Conservation (phyloP, 805 yeast species). For the Yarrowia porcina region DNA sequence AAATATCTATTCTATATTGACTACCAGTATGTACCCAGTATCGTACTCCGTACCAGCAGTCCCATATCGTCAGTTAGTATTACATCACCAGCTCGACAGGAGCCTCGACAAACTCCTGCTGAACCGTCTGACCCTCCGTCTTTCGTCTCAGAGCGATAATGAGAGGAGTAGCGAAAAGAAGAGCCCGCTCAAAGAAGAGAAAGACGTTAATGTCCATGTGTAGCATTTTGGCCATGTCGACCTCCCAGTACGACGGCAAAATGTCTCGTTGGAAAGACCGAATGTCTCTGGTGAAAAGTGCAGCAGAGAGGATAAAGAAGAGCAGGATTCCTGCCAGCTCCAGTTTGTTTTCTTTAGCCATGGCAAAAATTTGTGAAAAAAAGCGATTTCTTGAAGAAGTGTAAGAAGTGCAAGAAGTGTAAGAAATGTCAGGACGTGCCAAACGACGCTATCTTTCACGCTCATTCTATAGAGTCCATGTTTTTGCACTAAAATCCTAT, state of each 20-base stretch:
- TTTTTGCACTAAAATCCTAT: neutral
- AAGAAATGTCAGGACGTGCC: neutral
- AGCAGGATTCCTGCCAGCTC: slow-evolving; percentile 11
- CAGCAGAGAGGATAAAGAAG: slow-evolving; percentile 12
- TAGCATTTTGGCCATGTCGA: neutral
- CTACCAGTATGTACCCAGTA: too few relatives aligned
- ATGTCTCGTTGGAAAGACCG: slow-evolving; percentile 5
- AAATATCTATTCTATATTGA: too few relatives aligned
- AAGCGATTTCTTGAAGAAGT: too few relatives aligned
- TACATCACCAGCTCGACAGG: neutral
- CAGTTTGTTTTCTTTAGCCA: slow-evolving; percentile 8
- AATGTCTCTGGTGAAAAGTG: slow-evolving; percentile 8
- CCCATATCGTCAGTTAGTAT: neutral
- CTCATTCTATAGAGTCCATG: neutral
- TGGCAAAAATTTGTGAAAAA: neutral
- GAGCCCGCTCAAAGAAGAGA: neutral
- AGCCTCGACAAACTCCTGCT: neutral
- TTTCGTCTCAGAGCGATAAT: slow-evolving; percentile 3
- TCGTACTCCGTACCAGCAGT: too few relatives aligned
- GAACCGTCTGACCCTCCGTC: neutral
- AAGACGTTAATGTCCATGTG: neutral
- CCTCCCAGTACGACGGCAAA: neutral
- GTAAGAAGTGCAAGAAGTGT: neutral
- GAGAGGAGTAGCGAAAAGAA: neutral
- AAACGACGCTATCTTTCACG: neutral